Percentiles rank a stretch among this genome's conserved stretches.
phyloP scores from a whole-genome alignment of 441 rosid species.

The Dalechampia spathulata region DNA sequence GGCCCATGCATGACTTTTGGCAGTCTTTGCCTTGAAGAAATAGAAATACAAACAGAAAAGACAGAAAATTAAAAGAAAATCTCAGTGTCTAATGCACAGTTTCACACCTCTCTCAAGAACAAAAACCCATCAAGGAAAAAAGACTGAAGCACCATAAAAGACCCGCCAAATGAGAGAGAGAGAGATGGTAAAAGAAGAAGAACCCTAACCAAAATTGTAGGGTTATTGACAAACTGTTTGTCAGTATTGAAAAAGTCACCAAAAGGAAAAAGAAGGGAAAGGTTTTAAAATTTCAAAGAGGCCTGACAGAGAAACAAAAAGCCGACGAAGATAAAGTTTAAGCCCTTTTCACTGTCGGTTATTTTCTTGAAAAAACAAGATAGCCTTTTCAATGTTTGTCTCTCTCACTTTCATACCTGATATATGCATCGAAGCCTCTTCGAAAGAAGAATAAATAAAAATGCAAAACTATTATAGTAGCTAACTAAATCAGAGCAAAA shows the following conservation, averaged over 20 bases:
- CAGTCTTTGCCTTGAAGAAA: too few relatives aligned
- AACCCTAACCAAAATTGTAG: conserved; percentile 16
- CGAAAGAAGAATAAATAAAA: too few relatives aligned
- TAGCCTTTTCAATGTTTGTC: too few relatives aligned
- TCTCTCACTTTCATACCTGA: too few relatives aligned
- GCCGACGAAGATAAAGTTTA: conserved; percentile 9
- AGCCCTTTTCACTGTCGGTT: background rate
- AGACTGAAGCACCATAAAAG: conserved; percentile 5
- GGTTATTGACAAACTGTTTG: conserved; percentile 38
- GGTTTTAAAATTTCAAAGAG: conserved; percentile 1
- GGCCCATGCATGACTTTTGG: conserved; percentile 24
- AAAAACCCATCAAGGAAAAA: conserved; percentile 8
- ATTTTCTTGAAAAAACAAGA: background rate
- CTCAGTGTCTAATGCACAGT: background rate
- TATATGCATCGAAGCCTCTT: too few relatives aligned
- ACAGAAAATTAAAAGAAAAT: background rate
- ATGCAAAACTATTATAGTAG: background rate
- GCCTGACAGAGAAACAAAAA: conserved; percentile 2
- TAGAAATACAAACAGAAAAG: too few relatives aligned
- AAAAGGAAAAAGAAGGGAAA: conserved; percentile 10
- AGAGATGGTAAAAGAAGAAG: too few relatives aligned
- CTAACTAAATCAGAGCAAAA: conserved; percentile 14
- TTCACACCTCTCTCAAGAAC: conserved; percentile 6
- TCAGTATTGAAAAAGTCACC: conserved; percentile 27
- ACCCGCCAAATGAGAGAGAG: conserved; percentile 3